Conservation (phyloP, 768 basidiomycete species). For the Podaxis rugospora region DNA sequence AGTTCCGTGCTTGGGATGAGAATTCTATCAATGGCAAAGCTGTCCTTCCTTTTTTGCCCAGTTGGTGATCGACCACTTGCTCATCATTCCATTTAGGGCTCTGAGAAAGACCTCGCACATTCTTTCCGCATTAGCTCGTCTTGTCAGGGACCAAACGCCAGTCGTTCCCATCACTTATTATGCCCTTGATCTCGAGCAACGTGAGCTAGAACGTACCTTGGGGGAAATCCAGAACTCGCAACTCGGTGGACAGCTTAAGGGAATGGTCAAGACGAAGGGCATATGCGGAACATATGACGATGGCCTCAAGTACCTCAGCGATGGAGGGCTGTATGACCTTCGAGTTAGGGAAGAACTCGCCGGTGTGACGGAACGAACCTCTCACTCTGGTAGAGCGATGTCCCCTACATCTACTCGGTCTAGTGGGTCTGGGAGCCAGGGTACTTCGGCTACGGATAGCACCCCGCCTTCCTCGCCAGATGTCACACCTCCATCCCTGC, state of each 20-base stretch:
- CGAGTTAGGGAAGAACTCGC: neutral
- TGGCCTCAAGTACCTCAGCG: slow-evolving; percentile 74
- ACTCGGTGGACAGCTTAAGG: slow-evolving; percentile 54
- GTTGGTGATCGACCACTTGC: slow-evolving; percentile 5
- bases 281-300: slow-evolving; percentile 91
- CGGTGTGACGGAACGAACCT: neutral
- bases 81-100: slow-evolving; percentile 41
- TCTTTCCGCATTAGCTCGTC: slow-evolving; percentile 61
- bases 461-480: slow-evolving; percentile 46
- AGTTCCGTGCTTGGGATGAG: neutral
- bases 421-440: slow-evolving; percentile 17
- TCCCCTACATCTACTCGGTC: slow-evolving; percentile 27
- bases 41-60: neutral
- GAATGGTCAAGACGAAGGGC: slow-evolving; percentile 77
- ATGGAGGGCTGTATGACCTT: slow-evolving; percentile 35
- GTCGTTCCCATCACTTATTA: slow-evolving; percentile 70
- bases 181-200: slow-evolving; percentile 89
- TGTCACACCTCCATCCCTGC: slow-evolving; percentile 47
- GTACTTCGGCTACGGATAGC: slow-evolving; percentile 7
- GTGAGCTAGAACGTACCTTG: slow-evolving; percentile 80
- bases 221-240: slow-evolving; percentile 58
- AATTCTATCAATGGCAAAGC: neutral
- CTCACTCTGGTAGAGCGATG: slow-evolving; percentile 18
- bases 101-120: slow-evolving; percentile 88
- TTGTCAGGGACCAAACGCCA: slow-evolving; percentile 31